phyloP scores from a whole-genome alignment of 768 basidiomycete species.

The Boletus sp. region DNA sequence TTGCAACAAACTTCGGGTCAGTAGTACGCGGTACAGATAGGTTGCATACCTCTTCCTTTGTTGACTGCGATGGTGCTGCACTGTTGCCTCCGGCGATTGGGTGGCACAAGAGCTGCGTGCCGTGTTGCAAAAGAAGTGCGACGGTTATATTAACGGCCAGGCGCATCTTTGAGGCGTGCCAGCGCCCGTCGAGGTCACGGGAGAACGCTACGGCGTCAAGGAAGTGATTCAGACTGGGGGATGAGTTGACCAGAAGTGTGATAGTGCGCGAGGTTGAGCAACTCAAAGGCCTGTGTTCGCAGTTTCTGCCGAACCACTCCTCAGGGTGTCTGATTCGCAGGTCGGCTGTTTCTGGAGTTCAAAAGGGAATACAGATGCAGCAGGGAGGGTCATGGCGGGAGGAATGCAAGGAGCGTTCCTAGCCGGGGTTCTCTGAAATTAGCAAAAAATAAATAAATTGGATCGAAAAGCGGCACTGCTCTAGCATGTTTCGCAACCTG shows the following conservation, averaged over 20 bases:
- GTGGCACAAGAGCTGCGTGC: slow-evolving; percentile 17
- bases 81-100: slow-evolving; percentile 21
- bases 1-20: slow-evolving; percentile 7
- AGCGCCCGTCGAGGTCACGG: slow-evolving; percentile 1
- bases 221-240: slow-evolving; percentile 1
- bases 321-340: not conserved
- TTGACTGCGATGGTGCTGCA: not conserved
- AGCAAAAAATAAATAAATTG: slow-evolving; percentile 32
- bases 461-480: slow-evolving; percentile 23
- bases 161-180: slow-evolving; percentile 8
- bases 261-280: slow-evolving; percentile 1
- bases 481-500: slow-evolving; percentile 8
- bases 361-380: slow-evolving; percentile 9
- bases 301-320: slow-evolving; percentile 1
- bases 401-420: slow-evolving; percentile 27
- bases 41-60: slow-evolving; percentile 12
- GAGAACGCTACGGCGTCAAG: not conserved
- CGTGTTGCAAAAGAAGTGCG: slow-evolving; percentile 12
- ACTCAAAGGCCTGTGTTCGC: not conserved
- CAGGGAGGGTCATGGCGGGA: slow-evolving; percentile 23
- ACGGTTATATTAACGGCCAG: slow-evolving; percentile 24
- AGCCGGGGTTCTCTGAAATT: slow-evolving; percentile 32
- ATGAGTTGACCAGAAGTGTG: slow-evolving; percentile 6
- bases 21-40: not conserved
- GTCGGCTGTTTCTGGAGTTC: slow-evolving; percentile 6